Evolutionary conservation across 2,329 filamentous ascomycete species (phyloP).

Genomic region (Gaeumannomyces tritici): DNA sequence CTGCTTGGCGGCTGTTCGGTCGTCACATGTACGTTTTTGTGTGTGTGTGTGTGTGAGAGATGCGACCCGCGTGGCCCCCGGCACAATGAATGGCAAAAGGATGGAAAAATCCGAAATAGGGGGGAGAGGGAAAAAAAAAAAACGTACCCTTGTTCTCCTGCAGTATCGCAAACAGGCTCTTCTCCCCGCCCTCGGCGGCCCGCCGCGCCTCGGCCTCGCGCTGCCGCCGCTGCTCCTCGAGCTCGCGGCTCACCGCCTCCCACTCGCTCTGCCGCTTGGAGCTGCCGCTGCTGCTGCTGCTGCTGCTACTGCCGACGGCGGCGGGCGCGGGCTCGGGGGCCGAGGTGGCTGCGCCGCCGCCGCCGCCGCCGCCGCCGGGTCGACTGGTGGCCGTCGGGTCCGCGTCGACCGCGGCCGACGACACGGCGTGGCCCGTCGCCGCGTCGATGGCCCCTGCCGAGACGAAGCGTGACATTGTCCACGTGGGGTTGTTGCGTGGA

Average conservation of each 20-base stretch:
- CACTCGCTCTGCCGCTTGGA: conserved; percentile 36
- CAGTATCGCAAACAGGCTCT: conserved; percentile 62
- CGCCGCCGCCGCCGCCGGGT: not conserved
- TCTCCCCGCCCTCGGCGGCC: conserved; percentile 37
- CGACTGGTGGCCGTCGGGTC: not conserved
- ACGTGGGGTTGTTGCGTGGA: too few relatives aligned
- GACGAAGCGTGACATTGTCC: conserved; percentile 43
- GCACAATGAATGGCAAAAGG: too few relatives aligned
- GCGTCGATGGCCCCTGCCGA: conserved; percentile 42
- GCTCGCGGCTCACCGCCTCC: conserved; percentile 53
- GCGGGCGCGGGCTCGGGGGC: too few relatives aligned
- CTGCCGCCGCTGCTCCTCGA: conserved; percentile 49
- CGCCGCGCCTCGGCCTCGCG: conserved; percentile 40
- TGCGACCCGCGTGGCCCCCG: too few relatives aligned
- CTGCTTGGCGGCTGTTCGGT: conserved; percentile 67
- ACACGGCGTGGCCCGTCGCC: conserved; percentile 17
- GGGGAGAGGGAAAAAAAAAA: not conserved
- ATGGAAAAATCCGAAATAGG: conserved; percentile 2
- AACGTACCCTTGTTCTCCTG: conserved; percentile 71
- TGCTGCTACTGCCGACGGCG: too few relatives aligned
- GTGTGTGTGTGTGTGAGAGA: not conserved
- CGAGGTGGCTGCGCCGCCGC: too few relatives aligned
- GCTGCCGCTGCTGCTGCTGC: not conserved
- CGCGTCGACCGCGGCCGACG: not conserved
- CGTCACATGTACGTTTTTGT: not conserved